Evolutionary conservation across 2,329 filamentous ascomycete species (phyloP).

Genomic region (Cytospora leucostoma): DNA sequence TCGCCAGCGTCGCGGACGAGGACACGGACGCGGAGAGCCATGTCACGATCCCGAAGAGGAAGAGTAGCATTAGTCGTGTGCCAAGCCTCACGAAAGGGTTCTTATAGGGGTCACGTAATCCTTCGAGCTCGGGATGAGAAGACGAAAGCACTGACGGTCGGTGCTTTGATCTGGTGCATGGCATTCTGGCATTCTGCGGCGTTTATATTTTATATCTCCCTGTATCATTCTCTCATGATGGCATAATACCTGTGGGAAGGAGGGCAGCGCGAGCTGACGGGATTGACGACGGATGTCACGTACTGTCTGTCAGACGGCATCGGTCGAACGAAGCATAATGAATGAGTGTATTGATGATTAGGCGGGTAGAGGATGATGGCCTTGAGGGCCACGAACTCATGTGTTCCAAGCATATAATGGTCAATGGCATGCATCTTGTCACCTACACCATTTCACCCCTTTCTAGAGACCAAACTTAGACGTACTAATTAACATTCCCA

Average conservation of each 20-base stretch:
- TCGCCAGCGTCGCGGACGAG: slow-evolving; percentile 39
- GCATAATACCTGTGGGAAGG: slow-evolving; percentile 6
- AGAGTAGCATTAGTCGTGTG: slow-evolving; percentile 63
- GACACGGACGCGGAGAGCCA: slow-evolving; percentile 43
- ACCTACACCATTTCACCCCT: background rate
- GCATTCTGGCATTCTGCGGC: slow-evolving; percentile 19
- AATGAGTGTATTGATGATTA: slow-evolving; percentile 6
- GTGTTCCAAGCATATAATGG: slow-evolving; percentile 16
- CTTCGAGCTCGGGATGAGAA: slow-evolving; percentile 18
- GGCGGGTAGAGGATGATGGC: slow-evolving; percentile 1
- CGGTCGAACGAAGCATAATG: slow-evolving; percentile 16
- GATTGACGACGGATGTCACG: slow-evolving; percentile 2
- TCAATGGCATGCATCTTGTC: background rate
- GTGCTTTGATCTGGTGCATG: background rate
- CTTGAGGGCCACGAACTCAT: background rate
- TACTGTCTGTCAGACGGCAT: slow-evolving; percentile 14
- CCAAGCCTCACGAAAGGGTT: slow-evolving; percentile 80
- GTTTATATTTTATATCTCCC: slow-evolving; percentile 15
- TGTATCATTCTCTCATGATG: slow-evolving; percentile 1
- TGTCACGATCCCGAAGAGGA: slow-evolving; percentile 63
- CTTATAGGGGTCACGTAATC: slow-evolving; percentile 47
- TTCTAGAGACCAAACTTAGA: no score
- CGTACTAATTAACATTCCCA: background rate
- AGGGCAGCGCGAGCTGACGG: background rate
- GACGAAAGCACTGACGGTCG: background rate